Evolutionary conservation across 139 green algal species (phyloP).

Genomic region (Chlorella ohadii): DNA sequence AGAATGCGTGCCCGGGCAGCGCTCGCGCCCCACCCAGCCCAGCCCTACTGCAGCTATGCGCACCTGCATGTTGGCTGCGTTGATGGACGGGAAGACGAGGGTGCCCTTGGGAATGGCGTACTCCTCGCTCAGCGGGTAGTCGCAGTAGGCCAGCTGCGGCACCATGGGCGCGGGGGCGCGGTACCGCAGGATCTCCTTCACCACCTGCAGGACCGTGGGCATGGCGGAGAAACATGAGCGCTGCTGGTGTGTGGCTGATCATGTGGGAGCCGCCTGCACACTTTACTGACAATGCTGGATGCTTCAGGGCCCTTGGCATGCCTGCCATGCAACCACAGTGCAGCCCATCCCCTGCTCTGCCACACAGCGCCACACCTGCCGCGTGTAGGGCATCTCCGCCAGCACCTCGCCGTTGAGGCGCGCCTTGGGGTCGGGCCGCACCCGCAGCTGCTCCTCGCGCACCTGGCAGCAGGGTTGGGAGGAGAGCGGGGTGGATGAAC

Average conservation of each 20-base stretch:
- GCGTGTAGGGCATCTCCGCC: constrained; percentile 81
- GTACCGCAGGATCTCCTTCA: constrained; percentile 86
- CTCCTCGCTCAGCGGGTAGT: constrained; percentile 76
- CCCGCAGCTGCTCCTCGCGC: constrained; percentile 66
- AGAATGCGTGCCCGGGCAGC: too few species aligned
- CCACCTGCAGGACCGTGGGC: constrained; percentile 61
- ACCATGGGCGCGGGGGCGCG: constrained; percentile 87
- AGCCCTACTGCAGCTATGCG: too few species aligned
- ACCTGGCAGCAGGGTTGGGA: constrained; percentile 48
- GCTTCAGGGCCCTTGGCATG: too few species aligned
- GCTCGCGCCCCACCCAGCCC: too few species aligned
- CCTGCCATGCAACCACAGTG: too few species aligned
- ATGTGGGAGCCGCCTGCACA: too few species aligned
- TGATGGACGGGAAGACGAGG: constrained; percentile 81
- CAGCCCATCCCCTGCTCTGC: too few species aligned
- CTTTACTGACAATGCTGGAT: too few species aligned
- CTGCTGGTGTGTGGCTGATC: too few species aligned
- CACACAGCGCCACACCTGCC: too few species aligned
- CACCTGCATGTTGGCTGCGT: constrained; percentile 64
- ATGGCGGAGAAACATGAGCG: too few species aligned
- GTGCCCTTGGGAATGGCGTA: constrained; percentile 79
- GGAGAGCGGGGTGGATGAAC: background rate
- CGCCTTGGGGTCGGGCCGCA: constrained; percentile 62
- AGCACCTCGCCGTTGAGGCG: constrained; percentile 76
- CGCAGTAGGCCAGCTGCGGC: constrained; percentile 70